A percentile compares a stretch with the other conserved stretches of the same genome.
phyloP scores from a whole-genome alignment of 352 stramenopile genomes.

The Pythium apleroticum region DNA sequence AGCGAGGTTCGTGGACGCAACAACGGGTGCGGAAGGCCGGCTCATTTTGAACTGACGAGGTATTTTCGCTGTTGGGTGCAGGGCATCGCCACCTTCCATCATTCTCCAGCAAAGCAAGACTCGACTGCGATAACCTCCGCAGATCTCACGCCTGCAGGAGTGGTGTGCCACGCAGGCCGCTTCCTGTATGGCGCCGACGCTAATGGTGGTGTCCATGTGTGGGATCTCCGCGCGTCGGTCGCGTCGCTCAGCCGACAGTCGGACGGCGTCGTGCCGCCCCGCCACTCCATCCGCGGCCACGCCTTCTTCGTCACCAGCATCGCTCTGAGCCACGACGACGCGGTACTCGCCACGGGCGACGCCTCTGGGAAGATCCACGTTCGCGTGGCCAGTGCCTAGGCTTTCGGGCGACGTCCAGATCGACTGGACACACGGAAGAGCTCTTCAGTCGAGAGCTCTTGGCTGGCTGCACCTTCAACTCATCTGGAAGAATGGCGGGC shows the following conservation, averaged over 20 bases:
- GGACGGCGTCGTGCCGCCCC: constrained; percentile 4
- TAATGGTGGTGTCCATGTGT: constrained; percentile 9
- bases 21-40: too few relatives aligned
- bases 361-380: constrained; percentile 23
- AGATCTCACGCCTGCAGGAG: background rate
- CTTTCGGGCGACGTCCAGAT: too few relatives aligned
- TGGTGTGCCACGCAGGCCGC: constrained; percentile 11
- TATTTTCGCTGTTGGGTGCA: background rate
- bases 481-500: constrained; percentile 1
- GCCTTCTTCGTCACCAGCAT: constrained; percentile 23
- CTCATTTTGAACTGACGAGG: background rate
- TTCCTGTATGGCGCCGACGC: constrained; percentile 23
- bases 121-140: background rate
- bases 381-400: constrained; percentile 8
- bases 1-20: background rate
- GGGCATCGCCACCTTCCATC: constrained; percentile 15
- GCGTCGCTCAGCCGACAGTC: background rate
- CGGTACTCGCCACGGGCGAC: constrained; percentile 25
- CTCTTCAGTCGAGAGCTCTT: background rate
- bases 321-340: constrained; percentile 19
- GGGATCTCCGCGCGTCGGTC: constrained; percentile 12
- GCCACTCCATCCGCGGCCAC: constrained; percentile 13
- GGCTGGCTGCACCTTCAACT: background rate
- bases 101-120: background rate
- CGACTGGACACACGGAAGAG: background rate